These are phyloP conservation scores for Solanum peruvianum DNA, from an alignment of 257 asterid species.

Conservation along the genomic window DNA sequence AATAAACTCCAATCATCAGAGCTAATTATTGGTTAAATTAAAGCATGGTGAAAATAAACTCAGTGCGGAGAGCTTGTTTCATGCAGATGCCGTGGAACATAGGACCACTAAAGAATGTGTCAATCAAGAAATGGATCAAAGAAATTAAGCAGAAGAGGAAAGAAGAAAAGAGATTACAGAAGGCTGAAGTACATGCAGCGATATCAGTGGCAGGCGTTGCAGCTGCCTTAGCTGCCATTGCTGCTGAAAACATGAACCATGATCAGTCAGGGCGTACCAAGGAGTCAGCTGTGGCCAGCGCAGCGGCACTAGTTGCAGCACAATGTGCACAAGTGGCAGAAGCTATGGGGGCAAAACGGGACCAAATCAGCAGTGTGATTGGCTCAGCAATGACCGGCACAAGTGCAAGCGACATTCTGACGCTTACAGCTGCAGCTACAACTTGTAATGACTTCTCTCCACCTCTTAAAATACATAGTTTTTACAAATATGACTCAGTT, in stretches of 20 bases:
- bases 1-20: background rate
- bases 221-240: slow-evolving; percentile 82
- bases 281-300: slow-evolving; percentile 71
- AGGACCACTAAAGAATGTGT: slow-evolving; percentile 40
- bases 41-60: background rate
- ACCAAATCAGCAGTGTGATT: slow-evolving; percentile 50
- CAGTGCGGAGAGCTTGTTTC: background rate
- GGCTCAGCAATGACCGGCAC: slow-evolving; percentile 64
- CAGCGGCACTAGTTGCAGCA: slow-evolving; percentile 84
- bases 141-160: slow-evolving; percentile 65
- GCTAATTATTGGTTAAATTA: background rate
- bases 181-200: slow-evolving; percentile 90
- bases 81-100: slow-evolving; percentile 72
- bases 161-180: slow-evolving; percentile 64
- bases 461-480: background rate
- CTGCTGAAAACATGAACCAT: slow-evolving; percentile 50
- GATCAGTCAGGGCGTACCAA: slow-evolving; percentile 15
- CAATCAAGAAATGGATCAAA: slow-evolving; percentile 82
- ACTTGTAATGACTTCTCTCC: slow-evolving; percentile 40
- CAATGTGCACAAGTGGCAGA: slow-evolving; percentile 88
- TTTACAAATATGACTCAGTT: background rate
- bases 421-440: slow-evolving; percentile 78
- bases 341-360: slow-evolving; percentile 93
- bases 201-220: slow-evolving; percentile 91
- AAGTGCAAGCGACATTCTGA: slow-evolving; percentile 45